A percentile compares a stretch with the other conserved stretches of the same genome.
These are phyloP conservation scores for Rhodotorula sp. DNA, from an alignment of 1,284 basidiomycete genomes.

Conservation along the genomic window DNA sequence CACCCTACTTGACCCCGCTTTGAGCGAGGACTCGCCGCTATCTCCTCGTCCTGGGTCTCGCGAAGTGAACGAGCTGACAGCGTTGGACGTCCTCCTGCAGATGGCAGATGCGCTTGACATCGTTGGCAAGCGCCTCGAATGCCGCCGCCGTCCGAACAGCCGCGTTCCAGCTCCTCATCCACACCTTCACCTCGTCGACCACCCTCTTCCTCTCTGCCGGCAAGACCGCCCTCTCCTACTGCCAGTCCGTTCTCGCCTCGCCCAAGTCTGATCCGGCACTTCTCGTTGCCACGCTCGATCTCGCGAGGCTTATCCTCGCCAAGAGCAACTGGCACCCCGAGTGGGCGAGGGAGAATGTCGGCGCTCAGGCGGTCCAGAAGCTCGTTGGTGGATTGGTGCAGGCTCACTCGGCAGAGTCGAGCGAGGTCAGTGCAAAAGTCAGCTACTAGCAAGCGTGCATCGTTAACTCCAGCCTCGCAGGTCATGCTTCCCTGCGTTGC, in stretches of 20 bases:
- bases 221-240: slow-evolving; percentile 19
- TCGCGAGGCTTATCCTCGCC: slow-evolving; percentile 25
- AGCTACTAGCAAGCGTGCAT: background rate
- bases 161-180: slow-evolving; percentile 31
- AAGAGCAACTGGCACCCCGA: slow-evolving; percentile 34
- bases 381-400: slow-evolving; percentile 21
- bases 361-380: slow-evolving; percentile 34
- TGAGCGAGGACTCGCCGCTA: background rate
- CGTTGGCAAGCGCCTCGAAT: slow-evolving; percentile 18
- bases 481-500: slow-evolving; percentile 20
- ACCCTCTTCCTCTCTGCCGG: slow-evolving; percentile 22
- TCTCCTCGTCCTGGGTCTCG: background rate
- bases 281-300: slow-evolving; percentile 26
- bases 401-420: slow-evolving; percentile 2
- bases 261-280: slow-evolving; percentile 25
- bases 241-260: slow-evolving; percentile 15
- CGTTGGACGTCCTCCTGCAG: background rate
- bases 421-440: background rate
- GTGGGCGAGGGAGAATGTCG: slow-evolving; percentile 40
- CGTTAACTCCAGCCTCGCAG: slow-evolving; percentile 6
- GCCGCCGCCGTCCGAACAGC: slow-evolving; percentile 20
- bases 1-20: background rate
- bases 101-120: slow-evolving; percentile 35
- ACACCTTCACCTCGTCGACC: slow-evolving; percentile 25
- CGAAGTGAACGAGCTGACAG: background rate